Evolutionary conservation across 257 asterid genomes (phyloP).

Genomic region (Paraleonurus japonicus): DNA sequence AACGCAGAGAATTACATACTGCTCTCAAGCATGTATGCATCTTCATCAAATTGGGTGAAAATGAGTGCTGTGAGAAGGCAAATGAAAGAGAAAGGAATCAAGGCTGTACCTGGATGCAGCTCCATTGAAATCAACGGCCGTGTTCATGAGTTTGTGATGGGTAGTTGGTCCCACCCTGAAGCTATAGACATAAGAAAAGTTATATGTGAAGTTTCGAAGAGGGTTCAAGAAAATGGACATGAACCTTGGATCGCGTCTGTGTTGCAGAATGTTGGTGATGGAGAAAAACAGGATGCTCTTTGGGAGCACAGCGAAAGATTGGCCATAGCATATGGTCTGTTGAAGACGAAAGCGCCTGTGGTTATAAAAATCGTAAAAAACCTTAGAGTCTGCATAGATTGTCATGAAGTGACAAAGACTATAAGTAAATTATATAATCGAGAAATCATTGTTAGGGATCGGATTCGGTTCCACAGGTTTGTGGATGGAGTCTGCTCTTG

Average conservation of each 20-base stretch:
- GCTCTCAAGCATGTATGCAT: conserved; percentile 61
- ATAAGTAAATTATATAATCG: conserved; percentile 57
- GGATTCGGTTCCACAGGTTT: conserved; percentile 59
- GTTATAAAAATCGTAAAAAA: conserved; percentile 60
- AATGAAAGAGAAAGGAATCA: conserved; percentile 59
- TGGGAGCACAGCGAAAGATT: conserved; percentile 71
- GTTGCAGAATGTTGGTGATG: conserved; percentile 48
- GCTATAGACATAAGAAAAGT: conserved; percentile 40
- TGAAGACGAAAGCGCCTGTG: conserved; percentile 54
- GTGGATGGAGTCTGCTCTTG: conserved; percentile 59
- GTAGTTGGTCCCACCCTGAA: conserved; percentile 65
- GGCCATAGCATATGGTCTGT: conserved; percentile 65
- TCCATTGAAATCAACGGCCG: conserved; percentile 60
- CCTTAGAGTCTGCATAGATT: conserved; percentile 57
- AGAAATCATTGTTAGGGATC: conserved; percentile 65
- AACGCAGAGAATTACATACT: conserved; percentile 67
- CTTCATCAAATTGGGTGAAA: conserved; percentile 55
- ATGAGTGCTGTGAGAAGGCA: conserved; percentile 54
- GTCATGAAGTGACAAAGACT: conserved; percentile 67
- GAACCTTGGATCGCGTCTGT: conserved; percentile 62
- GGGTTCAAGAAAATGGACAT: conserved; percentile 47
- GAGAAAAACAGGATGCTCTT: conserved; percentile 53
- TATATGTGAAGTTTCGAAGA: conserved; percentile 40
- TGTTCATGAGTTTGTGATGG: conserved; percentile 61
- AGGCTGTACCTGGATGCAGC: conserved; percentile 57